Evolutionary conservation across 768 basidiomycete genomes (phyloP).

Genomic region (Rhizopogon vinicolor): DNA sequence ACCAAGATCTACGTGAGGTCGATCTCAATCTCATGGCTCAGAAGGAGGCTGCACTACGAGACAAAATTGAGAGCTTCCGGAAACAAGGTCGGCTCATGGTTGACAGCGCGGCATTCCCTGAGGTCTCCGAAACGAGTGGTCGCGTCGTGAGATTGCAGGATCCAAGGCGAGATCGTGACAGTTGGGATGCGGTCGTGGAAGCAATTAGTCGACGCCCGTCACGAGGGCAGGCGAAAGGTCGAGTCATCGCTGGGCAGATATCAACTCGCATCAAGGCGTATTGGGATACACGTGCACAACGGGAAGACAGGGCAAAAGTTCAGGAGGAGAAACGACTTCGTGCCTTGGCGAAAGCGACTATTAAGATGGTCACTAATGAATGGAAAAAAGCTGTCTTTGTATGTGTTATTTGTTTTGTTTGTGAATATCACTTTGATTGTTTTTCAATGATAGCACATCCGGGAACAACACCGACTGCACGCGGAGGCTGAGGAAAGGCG

Average conservation of each 20-base stretch:
- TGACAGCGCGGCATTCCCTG: slow-evolving; percentile 24
- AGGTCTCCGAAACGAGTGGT: neutral
- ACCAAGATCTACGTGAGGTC: slow-evolving; percentile 40
- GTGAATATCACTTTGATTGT: neutral
- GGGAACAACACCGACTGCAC: slow-evolving; percentile 59
- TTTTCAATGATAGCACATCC: slow-evolving; percentile 51
- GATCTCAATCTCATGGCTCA: slow-evolving; percentile 32
- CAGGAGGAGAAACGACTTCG: slow-evolving; percentile 67
- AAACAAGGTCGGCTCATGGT: slow-evolving; percentile 42
- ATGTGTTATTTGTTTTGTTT: slow-evolving; percentile 27
- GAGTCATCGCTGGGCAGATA: slow-evolving; percentile 46
- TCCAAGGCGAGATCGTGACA: slow-evolving; percentile 31
- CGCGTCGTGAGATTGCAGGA: slow-evolving; percentile 10
- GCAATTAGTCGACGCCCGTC: slow-evolving; percentile 30
- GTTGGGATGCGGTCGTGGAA: slow-evolving; percentile 58
- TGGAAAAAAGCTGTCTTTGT: slow-evolving; percentile 90
- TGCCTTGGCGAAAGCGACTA: slow-evolving; percentile 64
- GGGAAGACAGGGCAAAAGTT: slow-evolving; percentile 51
- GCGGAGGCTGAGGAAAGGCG: slow-evolving; percentile 74
- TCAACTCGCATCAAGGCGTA: slow-evolving; percentile 65
- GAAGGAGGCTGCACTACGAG: slow-evolving; percentile 40
- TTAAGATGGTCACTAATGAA: slow-evolving; percentile 64
- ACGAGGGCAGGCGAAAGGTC: slow-evolving; percentile 26
- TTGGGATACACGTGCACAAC: slow-evolving; percentile 66
- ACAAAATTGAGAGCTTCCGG: slow-evolving; percentile 39